Conservation (phyloP, 1,284 basidiomycete genomes). For the Sanghuangporus weigelae region DNA sequence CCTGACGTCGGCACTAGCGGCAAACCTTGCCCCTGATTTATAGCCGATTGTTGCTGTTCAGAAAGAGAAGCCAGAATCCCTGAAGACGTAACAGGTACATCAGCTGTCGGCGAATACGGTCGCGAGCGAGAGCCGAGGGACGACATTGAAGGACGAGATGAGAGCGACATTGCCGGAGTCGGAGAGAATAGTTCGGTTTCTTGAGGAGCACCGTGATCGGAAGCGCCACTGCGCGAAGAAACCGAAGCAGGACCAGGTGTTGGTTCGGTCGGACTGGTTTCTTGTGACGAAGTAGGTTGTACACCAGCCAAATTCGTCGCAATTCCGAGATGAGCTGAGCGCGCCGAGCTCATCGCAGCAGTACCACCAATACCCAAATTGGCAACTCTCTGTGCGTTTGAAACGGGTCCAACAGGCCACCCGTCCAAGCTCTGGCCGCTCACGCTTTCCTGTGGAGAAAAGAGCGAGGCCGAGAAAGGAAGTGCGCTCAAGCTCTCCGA, state of each 20-base stretch:
- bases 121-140: slow-evolving; percentile 26
- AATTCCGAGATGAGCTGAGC: slow-evolving; percentile 3
- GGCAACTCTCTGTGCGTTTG: slow-evolving; percentile 1
- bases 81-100: slow-evolving; percentile 11
- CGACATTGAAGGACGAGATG: slow-evolving; percentile 28
- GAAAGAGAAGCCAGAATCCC: slow-evolving; percentile 2
- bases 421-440: slow-evolving; percentile 4
- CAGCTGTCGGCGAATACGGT: slow-evolving; percentile 28
- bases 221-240: slow-evolving; percentile 6
- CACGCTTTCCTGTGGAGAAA: slow-evolving; percentile 15
- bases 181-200: slow-evolving; percentile 7
- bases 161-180: slow-evolving; percentile 21
- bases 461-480: slow-evolving; percentile 11
- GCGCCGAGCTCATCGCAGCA: background rate
- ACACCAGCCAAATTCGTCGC: slow-evolving; percentile 7
- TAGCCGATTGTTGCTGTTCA: slow-evolving; percentile 9
- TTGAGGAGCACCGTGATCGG: slow-evolving; percentile 5
- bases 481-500: slow-evolving; percentile 22
- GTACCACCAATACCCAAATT: slow-evolving; percentile 1
- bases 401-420: slow-evolving; percentile 5
- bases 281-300: slow-evolving; percentile 16
- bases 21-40: background rate
- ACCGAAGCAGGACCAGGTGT: slow-evolving; percentile 9
- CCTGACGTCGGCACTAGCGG: slow-evolving; percentile 31
- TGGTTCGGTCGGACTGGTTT: slow-evolving; percentile 18